Conservation (phyloP, 768 basidiomycete genomes). For the Serendipita sp. region DNA sequence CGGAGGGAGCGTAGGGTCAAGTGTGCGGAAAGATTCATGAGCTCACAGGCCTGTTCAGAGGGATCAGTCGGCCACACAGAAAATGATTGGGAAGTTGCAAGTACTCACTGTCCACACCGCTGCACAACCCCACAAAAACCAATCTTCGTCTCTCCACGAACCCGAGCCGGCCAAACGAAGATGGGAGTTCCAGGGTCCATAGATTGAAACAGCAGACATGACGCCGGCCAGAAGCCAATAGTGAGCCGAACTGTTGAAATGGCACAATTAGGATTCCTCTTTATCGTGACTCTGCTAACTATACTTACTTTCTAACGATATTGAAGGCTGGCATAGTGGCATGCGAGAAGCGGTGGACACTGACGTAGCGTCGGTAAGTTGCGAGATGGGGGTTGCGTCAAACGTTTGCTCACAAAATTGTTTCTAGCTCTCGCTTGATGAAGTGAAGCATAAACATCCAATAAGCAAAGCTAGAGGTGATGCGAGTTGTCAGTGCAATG, state of each 20-base stretch:
- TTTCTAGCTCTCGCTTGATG: constrained; percentile 82
- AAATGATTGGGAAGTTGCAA: too few relatives aligned
- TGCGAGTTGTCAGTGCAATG: too few relatives aligned
- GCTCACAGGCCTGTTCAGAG: constrained; percentile 54
- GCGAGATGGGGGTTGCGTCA: too few relatives aligned
- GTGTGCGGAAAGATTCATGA: constrained; percentile 76
- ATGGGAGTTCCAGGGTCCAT: background rate
- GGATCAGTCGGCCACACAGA: too few relatives aligned
- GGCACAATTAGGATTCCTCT: background rate
- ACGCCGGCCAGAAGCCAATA: constrained; percentile 68
- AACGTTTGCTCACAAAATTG: constrained; percentile 81
- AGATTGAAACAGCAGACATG: constrained; percentile 4
- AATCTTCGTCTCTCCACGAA: constrained; percentile 56
- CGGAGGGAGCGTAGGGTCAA: constrained; percentile 70
- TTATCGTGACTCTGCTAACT: background rate
- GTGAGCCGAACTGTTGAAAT: constrained; percentile 55
- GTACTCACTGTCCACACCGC: constrained; percentile 60
- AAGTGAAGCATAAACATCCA: constrained; percentile 75
- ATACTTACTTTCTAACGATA: constrained; percentile 74
- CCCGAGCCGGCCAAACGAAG: constrained; percentile 36
- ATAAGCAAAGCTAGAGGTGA: constrained; percentile 39
- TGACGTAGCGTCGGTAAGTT: too few relatives aligned
- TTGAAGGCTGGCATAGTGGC: constrained; percentile 80
- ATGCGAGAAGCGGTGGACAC: constrained; percentile 90
- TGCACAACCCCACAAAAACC: constrained; percentile 50